A percentile compares a stretch with the other conserved stretches of the same genome.
Conservation (phyloP, 2,329 filamentous ascomycete species). For the Chaetomium olivaceum region DNA sequence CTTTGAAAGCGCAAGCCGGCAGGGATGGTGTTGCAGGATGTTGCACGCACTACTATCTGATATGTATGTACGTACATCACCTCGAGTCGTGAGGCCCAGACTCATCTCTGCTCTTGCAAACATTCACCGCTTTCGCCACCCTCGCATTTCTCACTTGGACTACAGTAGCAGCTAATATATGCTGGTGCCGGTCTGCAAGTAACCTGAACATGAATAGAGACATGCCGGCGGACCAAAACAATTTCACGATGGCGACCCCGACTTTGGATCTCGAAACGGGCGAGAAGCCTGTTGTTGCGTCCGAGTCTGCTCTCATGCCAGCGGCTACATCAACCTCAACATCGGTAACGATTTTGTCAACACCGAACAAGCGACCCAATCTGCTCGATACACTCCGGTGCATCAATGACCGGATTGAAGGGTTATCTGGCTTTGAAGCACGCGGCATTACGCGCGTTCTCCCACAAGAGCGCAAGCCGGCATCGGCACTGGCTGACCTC, state of each 20-base stretch:
- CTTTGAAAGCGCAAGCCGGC: too few relatives aligned
- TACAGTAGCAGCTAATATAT: background rate
- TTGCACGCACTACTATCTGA: background rate
- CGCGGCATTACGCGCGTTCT: conserved; percentile 44
- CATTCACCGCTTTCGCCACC: background rate
- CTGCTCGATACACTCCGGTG: conserved; percentile 15
- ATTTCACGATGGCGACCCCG: background rate
- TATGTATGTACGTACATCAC: background rate
- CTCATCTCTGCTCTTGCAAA: background rate
- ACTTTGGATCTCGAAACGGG: conserved; percentile 2
- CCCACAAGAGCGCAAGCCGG: conserved; percentile 40
- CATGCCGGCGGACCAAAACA: background rate
- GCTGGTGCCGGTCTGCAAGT: background rate
- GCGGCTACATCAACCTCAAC: background rate
- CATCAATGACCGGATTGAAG: conserved; percentile 36
- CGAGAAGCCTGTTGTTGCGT: background rate
- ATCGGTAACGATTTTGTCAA: conserved; percentile 6
- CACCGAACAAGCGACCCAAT: conserved; percentile 2
- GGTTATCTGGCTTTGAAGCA: conserved; percentile 42
- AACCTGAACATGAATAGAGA: too few relatives aligned
- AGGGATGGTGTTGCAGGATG: background rate
- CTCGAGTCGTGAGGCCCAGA: background rate
- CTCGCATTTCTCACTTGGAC: background rate
- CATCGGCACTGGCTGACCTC: conserved; percentile 40
- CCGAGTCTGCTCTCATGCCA: conserved; percentile 4